phyloP scores from a whole-genome alignment of 2,329 filamentous ascomycete genomes.

The Chaetomiaceae sp. region DNA sequence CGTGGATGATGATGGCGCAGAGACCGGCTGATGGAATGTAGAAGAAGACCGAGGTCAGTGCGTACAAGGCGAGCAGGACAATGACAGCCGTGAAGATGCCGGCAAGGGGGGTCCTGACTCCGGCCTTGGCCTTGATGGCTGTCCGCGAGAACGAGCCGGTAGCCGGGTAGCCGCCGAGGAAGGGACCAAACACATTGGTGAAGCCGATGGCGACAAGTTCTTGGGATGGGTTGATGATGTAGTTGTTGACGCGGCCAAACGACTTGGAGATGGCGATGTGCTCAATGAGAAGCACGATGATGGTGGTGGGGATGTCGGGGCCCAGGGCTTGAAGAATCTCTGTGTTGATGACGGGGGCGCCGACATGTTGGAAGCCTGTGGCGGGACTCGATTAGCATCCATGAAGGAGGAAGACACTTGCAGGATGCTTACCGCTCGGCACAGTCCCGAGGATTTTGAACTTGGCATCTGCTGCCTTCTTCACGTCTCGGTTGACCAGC shows the following conservation, averaged over 20 bases:
- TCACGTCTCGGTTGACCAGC: slow-evolving; percentile 65
- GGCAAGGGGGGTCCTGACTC: slow-evolving; percentile 72
- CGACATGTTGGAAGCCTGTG: slow-evolving; percentile 76
- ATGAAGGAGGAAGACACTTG: not conserved
- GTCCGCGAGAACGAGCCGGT: slow-evolving; percentile 72
- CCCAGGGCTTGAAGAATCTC: slow-evolving; percentile 65
- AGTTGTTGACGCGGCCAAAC: slow-evolving; percentile 96
- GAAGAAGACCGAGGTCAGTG: slow-evolving; percentile 71
- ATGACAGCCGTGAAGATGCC: slow-evolving; percentile 74
- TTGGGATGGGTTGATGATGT: slow-evolving; percentile 92
- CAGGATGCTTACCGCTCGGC: slow-evolving; percentile 58
- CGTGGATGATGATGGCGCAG: slow-evolving; percentile 76
- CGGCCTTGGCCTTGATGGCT: slow-evolving; percentile 79
- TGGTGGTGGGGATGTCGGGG: slow-evolving; percentile 71
- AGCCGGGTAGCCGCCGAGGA: slow-evolving; percentile 86
- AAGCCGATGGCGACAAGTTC: slow-evolving; percentile 94
- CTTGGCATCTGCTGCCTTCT: slow-evolving; percentile 47
- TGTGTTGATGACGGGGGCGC: slow-evolving; percentile 63
- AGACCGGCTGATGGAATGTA: slow-evolving; percentile 72
- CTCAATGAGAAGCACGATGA: slow-evolving; percentile 92
- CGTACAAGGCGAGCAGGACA: slow-evolving; percentile 73
- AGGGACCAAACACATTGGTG: slow-evolving; percentile 84
- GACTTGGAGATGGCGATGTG: slow-evolving; percentile 98
- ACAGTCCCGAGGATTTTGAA: slow-evolving; percentile 72
- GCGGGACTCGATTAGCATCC: slow-evolving; percentile 3